Conservation (phyloP, 148 eudicot species). For the Salicornia ramosissima region DNA sequence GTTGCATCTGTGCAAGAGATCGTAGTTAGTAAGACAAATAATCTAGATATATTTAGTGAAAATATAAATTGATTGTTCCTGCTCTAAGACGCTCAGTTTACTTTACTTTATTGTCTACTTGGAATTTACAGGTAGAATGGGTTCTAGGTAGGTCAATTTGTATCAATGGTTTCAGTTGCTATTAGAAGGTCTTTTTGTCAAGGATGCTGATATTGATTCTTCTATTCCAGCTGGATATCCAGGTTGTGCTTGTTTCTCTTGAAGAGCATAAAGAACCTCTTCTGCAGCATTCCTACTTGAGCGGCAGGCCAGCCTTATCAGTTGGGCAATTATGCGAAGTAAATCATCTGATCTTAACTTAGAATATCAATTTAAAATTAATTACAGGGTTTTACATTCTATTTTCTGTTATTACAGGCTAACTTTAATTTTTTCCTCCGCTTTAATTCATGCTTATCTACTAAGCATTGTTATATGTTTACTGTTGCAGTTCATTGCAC, state of each 20-base stretch:
- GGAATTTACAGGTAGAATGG: not conserved
- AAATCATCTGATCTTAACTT: slow-evolving; percentile 14
- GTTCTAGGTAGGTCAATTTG: not conserved
- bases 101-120: not conserved
- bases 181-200: not conserved
- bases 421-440: not conserved
- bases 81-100: not conserved
- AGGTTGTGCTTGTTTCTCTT: slow-evolving; percentile 49
- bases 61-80: not conserved
- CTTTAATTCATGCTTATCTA: not conserved
- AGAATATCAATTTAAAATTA: not conserved
- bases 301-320: slow-evolving; percentile 46
- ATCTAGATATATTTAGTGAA: not conserved
- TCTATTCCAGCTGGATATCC: slow-evolving; percentile 50
- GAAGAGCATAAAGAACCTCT: slow-evolving; percentile 39
- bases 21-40: not conserved
- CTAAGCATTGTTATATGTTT: slow-evolving; percentile 7
- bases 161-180: not conserved
- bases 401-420: not conserved
- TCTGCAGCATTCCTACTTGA: slow-evolving; percentile 39
- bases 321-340: slow-evolving; percentile 56
- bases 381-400: not conserved
- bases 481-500: slow-evolving; percentile 46
- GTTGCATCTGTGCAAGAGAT: not conserved
- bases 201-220: slow-evolving; percentile 21